phyloP scores from a whole-genome alignment of 140 eudicot species.

The Cichorium intybus region DNA sequence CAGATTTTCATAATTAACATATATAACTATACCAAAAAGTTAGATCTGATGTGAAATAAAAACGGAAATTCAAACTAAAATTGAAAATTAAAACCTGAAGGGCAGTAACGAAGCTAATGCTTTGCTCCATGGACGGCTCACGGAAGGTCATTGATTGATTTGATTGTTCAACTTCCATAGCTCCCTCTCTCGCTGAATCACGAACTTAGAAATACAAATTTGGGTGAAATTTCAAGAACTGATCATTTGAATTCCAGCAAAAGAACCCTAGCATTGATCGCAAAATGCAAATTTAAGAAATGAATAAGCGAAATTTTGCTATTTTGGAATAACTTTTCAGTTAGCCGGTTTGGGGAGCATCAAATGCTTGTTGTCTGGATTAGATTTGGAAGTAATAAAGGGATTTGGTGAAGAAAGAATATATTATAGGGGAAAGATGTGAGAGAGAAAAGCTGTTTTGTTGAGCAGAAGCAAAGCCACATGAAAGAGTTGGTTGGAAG shows the following conservation, averaged over 20 bases:
- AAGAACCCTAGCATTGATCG: not conserved
- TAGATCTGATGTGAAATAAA: conserved; percentile 34
- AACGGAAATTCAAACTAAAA: not conserved
- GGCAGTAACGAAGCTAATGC: conserved; percentile 81
- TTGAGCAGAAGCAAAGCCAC: conserved; percentile 19
- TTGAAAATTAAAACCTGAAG: conserved; percentile 54
- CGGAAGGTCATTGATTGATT: conserved; percentile 54
- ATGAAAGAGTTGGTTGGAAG: conserved; percentile 31
- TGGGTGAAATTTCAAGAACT: not conserved
- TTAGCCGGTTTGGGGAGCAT: not conserved
- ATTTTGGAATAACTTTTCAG: not conserved
- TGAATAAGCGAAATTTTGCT: not conserved
- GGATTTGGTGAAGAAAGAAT: conserved; percentile 31
- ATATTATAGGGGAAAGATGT: not conserved
- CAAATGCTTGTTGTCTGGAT: conserved; percentile 16
- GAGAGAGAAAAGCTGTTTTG: conserved; percentile 18
- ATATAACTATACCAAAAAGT: not conserved
- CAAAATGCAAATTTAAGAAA: conserved; percentile 2
- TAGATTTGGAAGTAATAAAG: not conserved
- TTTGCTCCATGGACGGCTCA: conserved; percentile 77
- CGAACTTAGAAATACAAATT: not conserved
- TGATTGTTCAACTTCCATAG: conserved; percentile 41
- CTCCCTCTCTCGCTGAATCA: conserved; percentile 3
- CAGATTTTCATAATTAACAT: not conserved
- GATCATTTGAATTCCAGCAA: not conserved